Evolutionary conservation across 805 yeast genomes (phyloP), one percentile per base, ranked within the genome.

Genomic region (Candida saitoana): DNA sequence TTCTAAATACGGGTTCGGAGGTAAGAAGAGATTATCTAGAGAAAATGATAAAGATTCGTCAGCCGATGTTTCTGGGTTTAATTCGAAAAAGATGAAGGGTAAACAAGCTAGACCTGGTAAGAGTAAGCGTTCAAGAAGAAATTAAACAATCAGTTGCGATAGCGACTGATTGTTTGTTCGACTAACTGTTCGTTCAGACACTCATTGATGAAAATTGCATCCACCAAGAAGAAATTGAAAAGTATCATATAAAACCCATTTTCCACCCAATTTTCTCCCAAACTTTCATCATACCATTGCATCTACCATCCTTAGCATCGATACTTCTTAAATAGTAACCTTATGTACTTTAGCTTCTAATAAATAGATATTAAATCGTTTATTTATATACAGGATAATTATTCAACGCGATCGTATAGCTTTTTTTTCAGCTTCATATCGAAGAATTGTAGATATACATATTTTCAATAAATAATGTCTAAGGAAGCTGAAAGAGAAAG

Each of bases 1-100:
- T 51, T 54, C 81, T 38, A 84, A 82, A 63, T 87, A 77, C 52
- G 95, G 96, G 38, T 65, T 56, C 45, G 93, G 93, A 48, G 95
- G 95, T 47, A 75, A 75, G 72, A 85, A 86, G 72, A 73, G 90
- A 56, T 80, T 79, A 62, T 74, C 70, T 65, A 79, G 84, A 65
- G 74, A 74, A 65, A 87, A 87, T 59, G 87, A 84, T 54, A 80
- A 88, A 17, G 75, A 74, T 40, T 81, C 90, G 19, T 73, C 87
- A 24, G 77, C 77, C 44, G 93, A 87, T 57, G 67, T 86, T 40
- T 65, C 81, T 36, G 77, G 76, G 1, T 82, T 80, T 63, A 70
- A 76, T 16, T 49, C 68, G 29, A 67, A 69, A 49, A 79, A 73
- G 56, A 79, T 75, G 79, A 74, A 76, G 55, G 64, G 66, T 34